Base-by-base conservation (phyloP, 495 filamentous ascomycete species). In the Lepraria neglecta region DNA sequence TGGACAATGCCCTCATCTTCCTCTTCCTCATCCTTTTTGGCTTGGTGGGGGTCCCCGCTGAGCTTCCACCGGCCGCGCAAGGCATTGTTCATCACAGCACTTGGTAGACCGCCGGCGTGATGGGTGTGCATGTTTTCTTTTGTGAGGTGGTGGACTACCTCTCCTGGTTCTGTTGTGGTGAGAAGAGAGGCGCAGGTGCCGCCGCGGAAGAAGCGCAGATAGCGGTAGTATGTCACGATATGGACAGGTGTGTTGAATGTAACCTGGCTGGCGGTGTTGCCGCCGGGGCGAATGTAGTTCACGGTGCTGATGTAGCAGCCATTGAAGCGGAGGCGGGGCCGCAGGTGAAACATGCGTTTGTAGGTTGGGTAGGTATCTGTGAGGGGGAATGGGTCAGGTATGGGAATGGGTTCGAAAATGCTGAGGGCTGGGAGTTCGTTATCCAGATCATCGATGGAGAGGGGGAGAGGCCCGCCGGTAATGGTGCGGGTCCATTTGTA, bases 201-300 rank as follows among this genome's bases (percentile, higher is more conserved):
- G 73, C 97, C 88, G 24, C 90, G 87, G 76, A 95, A 96, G 74
- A 97, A 94, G 14, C 94, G 87, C 0, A 98, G 78, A 71, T 97
- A 98, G 43, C 94, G 89, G 76, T 94, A 97, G 74, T 97, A 98
- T 0, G 94, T 98, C 42, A 98, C 91, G 56, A 97, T 96, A 68
- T 92, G 91, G 21, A 97, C 87, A 14, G 95, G 94, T 24, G 82
- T 86, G 69, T 84, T 85, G 90, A 89, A 95, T 2, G 79, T 69
- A 65, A 85, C 56, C 70, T 80, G 74, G 73, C 79, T 75, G 62
- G 75, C 64, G 64, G 80, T 73, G 65, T 83, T 73, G 67, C 85
- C 85, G 55, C 94, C 94, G 2, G 89, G 75, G 2, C 94, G 88
- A 38, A 87, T 84, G 73, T 98, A 98, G 75, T 97, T 97, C 52